Base-by-base conservation (phyloP, 768 basidiomycete species). In the Panellus pusillus region DNA sequence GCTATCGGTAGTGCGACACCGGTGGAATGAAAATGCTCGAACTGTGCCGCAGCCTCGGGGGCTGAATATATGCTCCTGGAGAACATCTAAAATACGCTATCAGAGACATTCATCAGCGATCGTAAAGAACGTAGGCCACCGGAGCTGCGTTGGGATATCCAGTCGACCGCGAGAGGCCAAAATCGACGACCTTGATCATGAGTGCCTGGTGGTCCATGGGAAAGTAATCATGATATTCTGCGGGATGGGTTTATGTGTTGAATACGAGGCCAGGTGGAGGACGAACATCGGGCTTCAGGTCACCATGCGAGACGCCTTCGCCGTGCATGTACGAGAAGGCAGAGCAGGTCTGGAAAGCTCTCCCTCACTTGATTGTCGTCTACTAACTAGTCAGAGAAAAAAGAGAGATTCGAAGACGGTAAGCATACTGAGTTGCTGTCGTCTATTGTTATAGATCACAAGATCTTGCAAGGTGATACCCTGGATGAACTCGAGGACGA, bases 231-330 rank as follows among this genome's bases (percentile, higher is more conserved):
- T 72, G 15, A 82, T 73, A 55, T 87, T 87, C 78, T 61, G 39
- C 9, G 41, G 1, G 8, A 6, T 31, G 18, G 37, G 35, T 31
- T n/a, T 28, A 3, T 15, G 9, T 9, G 18, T 17, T 11, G 17
- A 32, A 31, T n/a, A 1, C 13, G 31, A 46, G 14, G 11, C 11
- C n/a, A 7, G 29, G 4, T 9, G 17, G 31, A 17, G 14, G 18
- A 54, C 55, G 12, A 6, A 54, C 59, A 13, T 80, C 76, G 0
- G 85, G 86, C 62, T 89, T 89, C 47, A 89, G 68, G 63, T 91
- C 88, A 9, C 88, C 80, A 68, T 90, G 88, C 0, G 84, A 77
- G 44, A 90, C 79, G 7, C 78, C 79, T 57, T 43, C 15, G 8
- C 15, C 9, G 48, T 62, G 57, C 31, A 59, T 43, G 24, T 47